These are phyloP conservation scores for Entomortierella parvispora DNA, from an alignment of 192 early-diverging fungal species.

Conservation along the genomic window DNA sequence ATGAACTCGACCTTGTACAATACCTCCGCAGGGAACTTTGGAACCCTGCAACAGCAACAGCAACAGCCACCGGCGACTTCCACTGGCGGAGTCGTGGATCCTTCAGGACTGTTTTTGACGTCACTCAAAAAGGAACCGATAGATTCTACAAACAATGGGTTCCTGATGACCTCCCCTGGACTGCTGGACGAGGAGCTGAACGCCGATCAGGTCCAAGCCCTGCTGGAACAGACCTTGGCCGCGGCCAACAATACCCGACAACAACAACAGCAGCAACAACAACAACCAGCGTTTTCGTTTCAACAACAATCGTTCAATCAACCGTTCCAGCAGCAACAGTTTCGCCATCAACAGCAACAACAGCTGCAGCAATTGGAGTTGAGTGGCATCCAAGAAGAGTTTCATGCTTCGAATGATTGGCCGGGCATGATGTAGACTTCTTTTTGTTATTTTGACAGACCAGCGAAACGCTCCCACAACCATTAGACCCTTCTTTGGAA, in stretches of 20 bases:
- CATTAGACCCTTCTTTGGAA: too few species aligned
- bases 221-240: constrained; percentile 43
- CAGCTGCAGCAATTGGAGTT: constrained; percentile 29
- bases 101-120: constrained; percentile 20
- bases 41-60: constrained; percentile 3
- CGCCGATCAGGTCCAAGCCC: constrained; percentile 43
- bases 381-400: constrained; percentile 33
- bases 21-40: neutral
- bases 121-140: constrained; percentile 34
- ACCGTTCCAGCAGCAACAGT: constrained; percentile 9
- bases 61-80: constrained; percentile 15
- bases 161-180: neutral
- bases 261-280: constrained; percentile 3
- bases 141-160: neutral
- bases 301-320: constrained; percentile 1
- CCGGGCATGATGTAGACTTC: constrained; percentile 36
- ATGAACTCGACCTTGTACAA: constrained; percentile 16
- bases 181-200: constrained; percentile 37
- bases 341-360: constrained; percentile 21
- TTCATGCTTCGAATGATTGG: constrained; percentile 21
- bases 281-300: neutral
- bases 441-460: too few species aligned
- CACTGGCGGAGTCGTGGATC: constrained; percentile 11
- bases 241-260: constrained; percentile 18
- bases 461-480: too few species aligned